Base-by-base conservation (phyloP, 139 green algal genomes). In the Coccomyxa sp. region DNA sequence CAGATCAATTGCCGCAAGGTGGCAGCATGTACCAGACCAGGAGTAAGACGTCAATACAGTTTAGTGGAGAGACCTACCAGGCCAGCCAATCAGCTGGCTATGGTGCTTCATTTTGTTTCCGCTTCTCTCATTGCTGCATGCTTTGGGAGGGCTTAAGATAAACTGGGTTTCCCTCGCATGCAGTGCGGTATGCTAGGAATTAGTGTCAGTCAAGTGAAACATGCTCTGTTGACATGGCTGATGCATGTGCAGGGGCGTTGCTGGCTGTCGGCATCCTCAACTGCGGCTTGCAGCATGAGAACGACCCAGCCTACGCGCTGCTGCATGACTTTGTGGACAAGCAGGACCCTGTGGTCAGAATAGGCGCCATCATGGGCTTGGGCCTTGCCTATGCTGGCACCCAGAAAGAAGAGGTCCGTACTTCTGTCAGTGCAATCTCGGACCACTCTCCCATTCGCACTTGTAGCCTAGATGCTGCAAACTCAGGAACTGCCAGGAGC, bases 371-470 rank as follows among this genome's bases (percentile, higher is more conserved):
- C 75, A 90, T 98, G 82, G 96, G 96, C 7, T 85, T 99, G 34
- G 96, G 96, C 44, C 89, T 99, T 10, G 96, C 96, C 8, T 99
- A 99, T 84, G 96, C 96, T n/a, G 96, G 96, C 40, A 93, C 88
- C 7, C 70, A 70, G 9, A 82, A 79, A 41, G 70, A 64, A 22
- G 50, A 64, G 50, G 50, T 64, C 2, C 50, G 50, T 22, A n/a
- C n/a, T n/a, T n/a, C n/a, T n/a, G n/a, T n/a, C n/a, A n/a, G n/a
- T n/a, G n/a, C n/a, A n/a, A n/a, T n/a, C n/a, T n/a, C n/a, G n/a
- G n/a, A n/a, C n/a, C n/a, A n/a, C n/a, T n/a, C n/a, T n/a, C n/a
- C n/a, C n/a, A n/a, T n/a, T n/a, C n/a, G n/a, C n/a, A n/a, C n/a
- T n/a, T n/a, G n/a, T n/a, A n/a, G n/a, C n/a, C n/a, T n/a, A n/a